These are phyloP conservation scores for Closterium sp. DNA, from an alignment of 139 green algal genomes.

Conservation along the genomic window DNA sequence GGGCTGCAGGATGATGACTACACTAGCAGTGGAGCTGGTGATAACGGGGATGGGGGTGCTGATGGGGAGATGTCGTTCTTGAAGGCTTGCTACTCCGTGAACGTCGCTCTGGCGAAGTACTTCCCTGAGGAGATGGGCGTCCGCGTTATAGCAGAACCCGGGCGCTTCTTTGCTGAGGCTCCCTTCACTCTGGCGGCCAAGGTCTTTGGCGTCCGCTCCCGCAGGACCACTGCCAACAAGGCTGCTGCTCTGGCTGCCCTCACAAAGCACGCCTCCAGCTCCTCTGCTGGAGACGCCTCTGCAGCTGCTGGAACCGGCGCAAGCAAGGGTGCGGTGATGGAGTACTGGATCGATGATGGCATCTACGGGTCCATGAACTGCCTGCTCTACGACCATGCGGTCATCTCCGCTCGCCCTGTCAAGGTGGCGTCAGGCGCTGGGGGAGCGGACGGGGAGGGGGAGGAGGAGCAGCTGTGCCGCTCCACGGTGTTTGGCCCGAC, in stretches of 20 bases:
- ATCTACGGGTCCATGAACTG: slow-evolving; percentile 98
- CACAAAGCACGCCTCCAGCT: too few species aligned
- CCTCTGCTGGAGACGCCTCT: too few species aligned
- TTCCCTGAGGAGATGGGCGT: slow-evolving; percentile 75
- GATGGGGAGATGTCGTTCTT: slow-evolving; percentile 56
- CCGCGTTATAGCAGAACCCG: slow-evolving; percentile 89
- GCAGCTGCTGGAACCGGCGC: slow-evolving; percentile 51
- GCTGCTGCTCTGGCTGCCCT: too few species aligned
- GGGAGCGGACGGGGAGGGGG: too few species aligned
- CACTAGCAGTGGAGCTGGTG: too few species aligned
- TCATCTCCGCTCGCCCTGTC: slow-evolving; percentile 49
- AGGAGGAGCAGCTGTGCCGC: neutral
- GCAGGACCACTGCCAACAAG: neutral
- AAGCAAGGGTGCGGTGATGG: slow-evolving; percentile 4
- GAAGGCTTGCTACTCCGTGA: slow-evolving; percentile 80
- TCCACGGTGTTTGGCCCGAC: slow-evolving; percentile 61
- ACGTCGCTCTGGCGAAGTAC: slow-evolving; percentile 73
- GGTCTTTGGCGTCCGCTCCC: slow-evolving; percentile 76
- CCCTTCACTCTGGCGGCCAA: slow-evolving; percentile 71
- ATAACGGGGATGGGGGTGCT: neutral
- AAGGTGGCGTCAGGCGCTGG: slow-evolving; percentile 15
- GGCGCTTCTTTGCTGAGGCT: slow-evolving; percentile 95
- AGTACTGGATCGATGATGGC: slow-evolving; percentile 91
- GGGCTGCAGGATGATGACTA: neutral
- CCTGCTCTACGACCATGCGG: slow-evolving; percentile 78